These are phyloP conservation scores for Eutrema salsugineum DNA, from an alignment of 441 rosid genomes.

Conservation along the genomic window DNA sequence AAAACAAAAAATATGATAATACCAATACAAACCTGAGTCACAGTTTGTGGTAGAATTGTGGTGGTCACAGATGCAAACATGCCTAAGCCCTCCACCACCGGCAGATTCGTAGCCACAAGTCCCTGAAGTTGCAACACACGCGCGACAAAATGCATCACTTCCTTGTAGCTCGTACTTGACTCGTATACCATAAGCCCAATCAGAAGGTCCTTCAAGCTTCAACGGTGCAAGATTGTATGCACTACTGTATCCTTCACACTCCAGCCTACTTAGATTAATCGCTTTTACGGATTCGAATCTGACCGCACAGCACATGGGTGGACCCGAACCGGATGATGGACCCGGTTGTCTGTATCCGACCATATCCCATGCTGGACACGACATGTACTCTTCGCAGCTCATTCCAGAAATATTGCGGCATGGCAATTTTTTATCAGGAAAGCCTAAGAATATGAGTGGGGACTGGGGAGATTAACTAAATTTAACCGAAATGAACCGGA, in stretches of 20 bases:
- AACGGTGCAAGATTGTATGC: slow-evolving; percentile 75
- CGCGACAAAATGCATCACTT: slow-evolving; percentile 61
- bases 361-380: slow-evolving; percentile 69
- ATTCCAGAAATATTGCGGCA: slow-evolving; percentile 84
- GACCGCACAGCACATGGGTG: slow-evolving; percentile 80
- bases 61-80: slow-evolving; percentile 69
- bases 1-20: neutral
- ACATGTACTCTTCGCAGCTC: slow-evolving; percentile 87
- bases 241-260: slow-evolving; percentile 86
- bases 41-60: slow-evolving; percentile 79
- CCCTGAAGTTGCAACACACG: slow-evolving; percentile 87
- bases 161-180: slow-evolving; percentile 76
- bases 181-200: slow-evolving; percentile 80
- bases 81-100: slow-evolving; percentile 53
- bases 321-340: slow-evolving; percentile 33
- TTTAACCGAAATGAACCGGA: neutral
- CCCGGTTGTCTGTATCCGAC: slow-evolving; percentile 42
- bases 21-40: slow-evolving; percentile 49
- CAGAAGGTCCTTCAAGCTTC: slow-evolving; percentile 44
- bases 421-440: slow-evolving; percentile 76
- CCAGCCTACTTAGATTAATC: slow-evolving; percentile 61
- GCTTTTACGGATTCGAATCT: slow-evolving; percentile 70
- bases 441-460: slow-evolving; percentile 33
- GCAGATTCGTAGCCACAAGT: slow-evolving; percentile 65
- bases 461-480: neutral